These are phyloP conservation scores for Eutypa lata DNA, from an alignment of 2,329 filamentous ascomycete genomes.

Conservation along the genomic window DNA sequence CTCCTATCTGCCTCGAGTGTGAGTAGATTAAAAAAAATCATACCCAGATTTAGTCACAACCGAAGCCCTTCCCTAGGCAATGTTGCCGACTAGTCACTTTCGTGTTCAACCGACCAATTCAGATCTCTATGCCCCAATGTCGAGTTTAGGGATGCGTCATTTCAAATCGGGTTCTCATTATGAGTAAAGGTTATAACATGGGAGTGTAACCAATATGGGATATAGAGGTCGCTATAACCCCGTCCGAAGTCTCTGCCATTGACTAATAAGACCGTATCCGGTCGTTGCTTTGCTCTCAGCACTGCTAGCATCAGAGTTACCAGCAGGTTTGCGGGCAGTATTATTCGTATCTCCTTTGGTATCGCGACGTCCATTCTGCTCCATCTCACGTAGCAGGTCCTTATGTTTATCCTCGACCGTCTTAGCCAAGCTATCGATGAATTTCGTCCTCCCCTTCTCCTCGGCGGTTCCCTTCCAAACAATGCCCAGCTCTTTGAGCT, in stretches of 20 bases:
- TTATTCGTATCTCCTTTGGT: constrained; percentile 29
- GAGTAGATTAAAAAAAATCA: too few species aligned
- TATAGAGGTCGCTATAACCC: constrained; percentile 37
- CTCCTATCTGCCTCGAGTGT: too few species aligned
- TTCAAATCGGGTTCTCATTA: too few species aligned
- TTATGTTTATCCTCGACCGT: constrained; percentile 74
- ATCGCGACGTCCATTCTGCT: constrained; percentile 38
- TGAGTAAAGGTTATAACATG: too few species aligned
- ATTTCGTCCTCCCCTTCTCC: constrained; percentile 77
- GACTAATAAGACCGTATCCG: constrained; percentile 60
- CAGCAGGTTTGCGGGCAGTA: constrained; percentile 31
- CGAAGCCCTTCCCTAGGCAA: too few species aligned
- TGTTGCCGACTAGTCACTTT: too few species aligned
- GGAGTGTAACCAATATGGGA: too few species aligned
- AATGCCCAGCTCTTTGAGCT: constrained; percentile 69
- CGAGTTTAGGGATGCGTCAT: too few species aligned
- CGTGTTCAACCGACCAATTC: too few species aligned
- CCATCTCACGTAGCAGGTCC: constrained; percentile 51
- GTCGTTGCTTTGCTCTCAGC: constrained; percentile 42
- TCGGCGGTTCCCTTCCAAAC: constrained; percentile 97
- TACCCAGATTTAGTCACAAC: too few species aligned
- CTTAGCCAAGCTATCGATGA: constrained; percentile 78
- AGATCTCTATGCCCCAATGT: too few species aligned
- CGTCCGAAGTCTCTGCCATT: constrained; percentile 57
- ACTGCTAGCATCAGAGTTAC: constrained; percentile 21